These are phyloP conservation scores for Solanum pimpinellifolium DNA, from an alignment of 257 asterid species.

Conservation along the genomic window DNA sequence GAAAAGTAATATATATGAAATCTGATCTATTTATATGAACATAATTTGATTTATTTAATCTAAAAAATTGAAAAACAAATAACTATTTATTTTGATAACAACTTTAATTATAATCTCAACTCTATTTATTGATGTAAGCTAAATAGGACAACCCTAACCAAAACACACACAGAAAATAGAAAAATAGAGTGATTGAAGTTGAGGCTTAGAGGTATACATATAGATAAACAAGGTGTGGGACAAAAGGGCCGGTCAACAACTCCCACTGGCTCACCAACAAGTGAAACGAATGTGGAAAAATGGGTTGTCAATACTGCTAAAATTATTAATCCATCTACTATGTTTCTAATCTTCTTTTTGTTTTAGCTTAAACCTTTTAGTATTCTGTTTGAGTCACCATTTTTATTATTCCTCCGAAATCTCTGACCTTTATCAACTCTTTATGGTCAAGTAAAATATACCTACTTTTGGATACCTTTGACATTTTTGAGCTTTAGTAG, in stretches of 20 bases:
- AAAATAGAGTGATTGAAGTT: not conserved
- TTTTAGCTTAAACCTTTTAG: not conserved
- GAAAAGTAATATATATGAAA: not conserved
- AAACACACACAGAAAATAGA: not conserved
- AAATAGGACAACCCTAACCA: not conserved
- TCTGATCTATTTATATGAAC: not conserved
- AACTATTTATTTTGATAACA: too few species aligned
- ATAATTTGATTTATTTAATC: too few species aligned
- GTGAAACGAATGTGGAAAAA: slow-evolving; percentile 21
- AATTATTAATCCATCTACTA: not conserved
- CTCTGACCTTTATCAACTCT: not conserved
- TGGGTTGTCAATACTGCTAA: slow-evolving; percentile 24
- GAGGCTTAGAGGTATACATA: not conserved
- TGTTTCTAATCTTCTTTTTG: not conserved
- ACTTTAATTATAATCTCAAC: not conserved
- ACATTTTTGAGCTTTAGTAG: not conserved
- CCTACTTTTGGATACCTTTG: slow-evolving; percentile 7
- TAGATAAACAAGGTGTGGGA: slow-evolving; percentile 16
- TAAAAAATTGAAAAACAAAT: too few species aligned
- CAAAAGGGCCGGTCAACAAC: slow-evolving; percentile 51
- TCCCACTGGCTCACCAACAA: slow-evolving; percentile 51
- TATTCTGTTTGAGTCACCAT: not conserved
- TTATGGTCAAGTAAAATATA: not conserved
- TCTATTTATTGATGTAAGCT: not conserved
- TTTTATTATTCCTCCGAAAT: not conserved